Evolutionary conservation across 352 stramenopile genomes (phyloP).

Genomic region (Phytophthora ramorum): DNA sequence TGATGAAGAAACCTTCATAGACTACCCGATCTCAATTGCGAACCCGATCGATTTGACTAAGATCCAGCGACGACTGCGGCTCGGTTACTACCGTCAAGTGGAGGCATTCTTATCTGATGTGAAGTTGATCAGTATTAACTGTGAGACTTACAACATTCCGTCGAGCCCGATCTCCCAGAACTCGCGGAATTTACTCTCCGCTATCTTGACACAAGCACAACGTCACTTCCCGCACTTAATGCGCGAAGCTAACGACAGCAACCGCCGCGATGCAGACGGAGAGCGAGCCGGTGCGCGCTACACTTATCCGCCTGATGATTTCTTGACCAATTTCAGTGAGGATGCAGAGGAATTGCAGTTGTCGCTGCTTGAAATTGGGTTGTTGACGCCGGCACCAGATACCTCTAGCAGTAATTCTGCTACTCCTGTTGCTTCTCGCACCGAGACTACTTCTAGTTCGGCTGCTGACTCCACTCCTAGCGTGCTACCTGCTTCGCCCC

Average conservation of each 20-base stretch:
- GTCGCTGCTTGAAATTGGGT: conserved; percentile 31
- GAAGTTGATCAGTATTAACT: conserved; percentile 78
- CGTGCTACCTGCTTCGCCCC: conserved; percentile 13
- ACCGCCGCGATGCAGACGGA: conserved; percentile 30
- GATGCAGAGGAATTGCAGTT: conserved; percentile 46
- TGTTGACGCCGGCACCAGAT: conserved; percentile 21
- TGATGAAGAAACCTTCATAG: conserved; percentile 67
- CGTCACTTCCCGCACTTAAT: conserved; percentile 66
- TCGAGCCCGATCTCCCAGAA: conserved; percentile 86
- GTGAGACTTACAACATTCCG: conserved; percentile 87
- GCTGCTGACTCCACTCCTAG: conserved; percentile 1
- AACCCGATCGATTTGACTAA: conserved; percentile 88
- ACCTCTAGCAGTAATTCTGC: neutral
- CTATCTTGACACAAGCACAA: conserved; percentile 66
- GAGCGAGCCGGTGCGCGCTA: conserved; percentile 32
- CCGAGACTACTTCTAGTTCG: conserved; percentile 7
- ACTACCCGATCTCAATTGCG: conserved; percentile 84
- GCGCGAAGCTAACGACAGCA: conserved; percentile 26
- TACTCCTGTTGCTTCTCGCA: conserved; percentile 5
- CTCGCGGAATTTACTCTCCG: conserved; percentile 67
- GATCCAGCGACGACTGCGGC: conserved; percentile 70
- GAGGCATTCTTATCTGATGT: conserved; percentile 84
- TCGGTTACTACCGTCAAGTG: conserved; percentile 85
- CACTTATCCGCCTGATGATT: conserved; percentile 65
- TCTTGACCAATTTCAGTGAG: conserved; percentile 49